phyloP scores from a whole-genome alignment of 78 protist genomes.

The Speleostelium caveatum region DNA sequence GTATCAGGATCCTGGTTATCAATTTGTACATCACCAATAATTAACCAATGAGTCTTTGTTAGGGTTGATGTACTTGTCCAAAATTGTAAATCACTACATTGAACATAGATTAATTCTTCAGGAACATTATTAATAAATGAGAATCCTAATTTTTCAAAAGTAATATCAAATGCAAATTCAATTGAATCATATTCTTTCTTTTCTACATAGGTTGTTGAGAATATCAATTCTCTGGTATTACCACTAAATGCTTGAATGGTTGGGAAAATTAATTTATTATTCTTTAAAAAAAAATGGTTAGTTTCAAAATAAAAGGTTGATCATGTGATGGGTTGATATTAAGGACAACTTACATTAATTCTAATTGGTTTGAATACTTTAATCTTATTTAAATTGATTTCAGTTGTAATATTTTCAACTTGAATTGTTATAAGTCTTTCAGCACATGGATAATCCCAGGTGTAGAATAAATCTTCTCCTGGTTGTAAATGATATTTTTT shows the following conservation, averaged over 20 bases:
- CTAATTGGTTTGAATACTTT: constrained; percentile 66
- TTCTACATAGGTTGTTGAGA: constrained; percentile 8
- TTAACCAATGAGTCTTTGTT: constrained; percentile 51
- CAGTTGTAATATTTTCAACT: constrained; percentile 7
- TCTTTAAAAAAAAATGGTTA: background rate
- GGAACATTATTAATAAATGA: constrained; percentile 62
- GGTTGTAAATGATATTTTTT: constrained; percentile 40
- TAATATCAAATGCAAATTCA: constrained; percentile 66
- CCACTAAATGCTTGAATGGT: constrained; percentile 53
- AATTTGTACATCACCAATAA: constrained; percentile 65
- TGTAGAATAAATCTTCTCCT: constrained; percentile 11
- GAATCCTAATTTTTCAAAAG: constrained; percentile 37
- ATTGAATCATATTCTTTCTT: constrained; percentile 20
- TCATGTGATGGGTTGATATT: no score
- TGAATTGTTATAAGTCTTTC: constrained; percentile 27
- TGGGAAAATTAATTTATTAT: constrained; percentile 18
- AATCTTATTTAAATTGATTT: constrained; percentile 63
- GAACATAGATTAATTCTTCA: constrained; percentile 55
- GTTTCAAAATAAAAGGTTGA: no score
- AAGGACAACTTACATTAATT: no score
- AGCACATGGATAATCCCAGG: constrained; percentile 72
- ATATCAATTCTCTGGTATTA: constrained; percentile 43
- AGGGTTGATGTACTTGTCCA: constrained; percentile 50
- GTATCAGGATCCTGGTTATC: constrained; percentile 79
- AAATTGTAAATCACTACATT: constrained; percentile 15